Percentiles rank a stretch among this genome's conserved stretches.
phyloP scores from a whole-genome alignment of 495 filamentous ascomycete genomes.

The Talaromyces nanjingensis region DNA sequence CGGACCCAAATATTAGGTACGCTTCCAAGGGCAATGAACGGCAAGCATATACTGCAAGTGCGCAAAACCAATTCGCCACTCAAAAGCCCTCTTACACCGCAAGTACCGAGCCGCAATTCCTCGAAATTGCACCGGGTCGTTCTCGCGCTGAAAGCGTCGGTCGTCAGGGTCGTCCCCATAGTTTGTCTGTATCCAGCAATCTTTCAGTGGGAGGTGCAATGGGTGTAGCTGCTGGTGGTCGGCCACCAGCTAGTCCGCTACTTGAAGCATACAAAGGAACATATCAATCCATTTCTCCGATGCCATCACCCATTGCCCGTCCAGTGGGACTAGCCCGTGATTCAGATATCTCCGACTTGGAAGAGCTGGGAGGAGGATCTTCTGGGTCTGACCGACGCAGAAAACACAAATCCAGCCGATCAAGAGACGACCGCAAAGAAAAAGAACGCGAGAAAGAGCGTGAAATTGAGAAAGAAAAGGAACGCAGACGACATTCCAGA shows the following conservation, averaged over 20 bases:
- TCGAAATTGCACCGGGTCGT: conserved; percentile 34
- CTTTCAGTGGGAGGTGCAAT: conserved; percentile 20
- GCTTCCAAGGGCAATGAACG: conserved; percentile 30
- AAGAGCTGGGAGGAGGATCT: conserved; percentile 26
- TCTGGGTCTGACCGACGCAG: conserved; percentile 30
- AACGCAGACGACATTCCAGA: conserved; percentile 20
- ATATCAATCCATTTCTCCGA: conserved; percentile 91
- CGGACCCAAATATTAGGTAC: conserved; percentile 38
- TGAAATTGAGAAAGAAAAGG: conserved; percentile 16
- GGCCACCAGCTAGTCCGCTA: conserved; percentile 70
- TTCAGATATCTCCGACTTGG: conserved; percentile 45
- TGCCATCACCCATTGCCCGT: conserved; percentile 69
- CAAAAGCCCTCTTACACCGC: conserved; percentile 19
- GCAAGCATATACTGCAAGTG: conserved; percentile 17
- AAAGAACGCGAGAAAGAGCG: conserved; percentile 12
- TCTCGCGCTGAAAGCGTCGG: conserved; percentile 14
- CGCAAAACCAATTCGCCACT: conserved; percentile 13
- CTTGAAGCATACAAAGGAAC: conserved; percentile 91
- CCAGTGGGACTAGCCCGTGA: conserved; percentile 36
- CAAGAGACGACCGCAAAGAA: conserved; percentile 12
- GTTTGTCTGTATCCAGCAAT: conserved; percentile 35
- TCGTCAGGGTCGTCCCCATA: conserved; percentile 24
- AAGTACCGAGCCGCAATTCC: conserved; percentile 31
- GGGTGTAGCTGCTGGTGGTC: conserved; percentile 19
- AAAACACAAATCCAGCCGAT: conserved; percentile 11